Evolutionary conservation across 257 asterid genomes (phyloP), one percentile per base, ranked within the genome.

Genomic region (Paraleonurus japonicus): DNA sequence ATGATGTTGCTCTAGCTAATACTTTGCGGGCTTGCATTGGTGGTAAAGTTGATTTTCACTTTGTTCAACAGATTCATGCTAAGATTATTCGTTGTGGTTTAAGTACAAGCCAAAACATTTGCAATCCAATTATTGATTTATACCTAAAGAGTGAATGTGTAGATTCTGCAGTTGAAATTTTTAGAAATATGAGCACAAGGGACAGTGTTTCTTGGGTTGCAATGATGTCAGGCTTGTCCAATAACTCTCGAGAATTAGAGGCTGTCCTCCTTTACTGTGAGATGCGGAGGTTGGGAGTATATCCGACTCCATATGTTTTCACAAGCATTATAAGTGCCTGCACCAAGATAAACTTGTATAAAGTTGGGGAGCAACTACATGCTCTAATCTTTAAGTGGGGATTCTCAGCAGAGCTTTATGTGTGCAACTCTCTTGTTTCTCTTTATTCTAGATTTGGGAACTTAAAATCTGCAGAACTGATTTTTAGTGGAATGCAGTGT

Each of bases 191-290:
- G 92, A 8, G 61, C 67, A 54, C 71, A 4, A 85, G 87, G 81
- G 91, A 88, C 57, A 89, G 91, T 80, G 90, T 82, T 66, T 84
- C 96, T 74, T 88, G 96, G 98, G 95, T 92, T 79, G 94, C 96
- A 66, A 90, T 89, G 89, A 78, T 88, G 70, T 85, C 96, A 12
- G 95, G 96, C 71, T 86, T 90, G 77, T 88, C 96, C 12, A 82
- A 77, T 35, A 90, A 80, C 72, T 75, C 67, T 23, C 80, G 55
- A 26, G 89, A 82, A 59, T 53, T 81, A 54, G 90, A 81, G 33
- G 83, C 84, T 66, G 77, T 92, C 71, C 73, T 58, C 33, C 88
- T 92, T 48, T 92, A 92, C 55, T 58, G 75, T 68, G 88, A 90
- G 76, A 90, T 92, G 95, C 83, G 92, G 23, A 87, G 71, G 75